phyloP scores from a whole-genome alignment of 805 yeast genomes.

The Grigorovia yakushimaensis region DNA sequence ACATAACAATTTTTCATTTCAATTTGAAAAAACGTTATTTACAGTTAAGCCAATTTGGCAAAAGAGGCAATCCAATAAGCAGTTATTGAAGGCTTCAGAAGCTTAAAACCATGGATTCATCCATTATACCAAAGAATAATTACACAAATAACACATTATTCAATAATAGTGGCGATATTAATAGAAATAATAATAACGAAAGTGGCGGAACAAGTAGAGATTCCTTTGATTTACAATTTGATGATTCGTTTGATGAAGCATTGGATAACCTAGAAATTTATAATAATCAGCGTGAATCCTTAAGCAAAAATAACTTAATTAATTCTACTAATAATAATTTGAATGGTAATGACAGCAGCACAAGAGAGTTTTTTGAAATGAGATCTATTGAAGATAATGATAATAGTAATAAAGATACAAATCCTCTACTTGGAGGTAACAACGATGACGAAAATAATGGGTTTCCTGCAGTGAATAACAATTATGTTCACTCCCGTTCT shows the following conservation, averaged over 20 bases:
- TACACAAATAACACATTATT: too few relatives aligned
- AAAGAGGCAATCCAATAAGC: too few relatives aligned
- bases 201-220: constrained; percentile 26
- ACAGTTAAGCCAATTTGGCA: too few relatives aligned
- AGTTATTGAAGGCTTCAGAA: too few relatives aligned
- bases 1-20: too few relatives aligned
- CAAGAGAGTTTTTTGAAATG: constrained; percentile 23
- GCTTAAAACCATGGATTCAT: too few relatives aligned
- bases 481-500: constrained; percentile 2
- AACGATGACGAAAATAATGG: not conserved
- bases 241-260: constrained; percentile 53
- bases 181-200: not conserved
- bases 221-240: constrained; percentile 53
- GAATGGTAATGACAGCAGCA: constrained; percentile 1
- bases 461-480: not conserved
- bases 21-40: too few relatives aligned
- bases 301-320: constrained; percentile 2
- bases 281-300: constrained; percentile 10
- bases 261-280: constrained; percentile 41
- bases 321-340: constrained; percentile 9
- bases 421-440: constrained; percentile 10
- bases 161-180: not conserved
- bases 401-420: constrained; percentile 10
- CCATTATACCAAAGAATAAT: too few relatives aligned
- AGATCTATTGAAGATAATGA: constrained; percentile 11